Evolutionary conservation across 1,139 yeast species (phyloP).

Genomic region (Diutina sp.): DNA sequence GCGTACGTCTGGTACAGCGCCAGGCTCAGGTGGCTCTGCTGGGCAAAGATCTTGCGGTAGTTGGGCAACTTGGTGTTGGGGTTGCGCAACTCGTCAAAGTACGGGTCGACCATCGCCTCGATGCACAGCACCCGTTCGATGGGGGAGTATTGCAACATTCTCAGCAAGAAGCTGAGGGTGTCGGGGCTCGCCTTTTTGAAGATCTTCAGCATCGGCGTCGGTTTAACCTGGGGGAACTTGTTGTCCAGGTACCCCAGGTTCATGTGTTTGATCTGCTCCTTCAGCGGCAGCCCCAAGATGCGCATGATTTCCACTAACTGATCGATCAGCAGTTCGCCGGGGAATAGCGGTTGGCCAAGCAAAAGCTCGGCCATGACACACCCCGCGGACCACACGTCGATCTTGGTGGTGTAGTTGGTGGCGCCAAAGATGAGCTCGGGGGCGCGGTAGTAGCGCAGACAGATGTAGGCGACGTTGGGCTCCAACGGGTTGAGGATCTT

Average conservation of each 20-base stretch:
- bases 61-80: slow-evolving; percentile 42
- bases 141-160: slow-evolving; percentile 68
- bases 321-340: slow-evolving; percentile 96
- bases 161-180: slow-evolving; percentile 48
- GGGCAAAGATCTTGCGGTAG: slow-evolving; percentile 33
- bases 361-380: slow-evolving; percentile 96
- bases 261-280: slow-evolving; percentile 89
- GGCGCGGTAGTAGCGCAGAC: slow-evolving; percentile 93
- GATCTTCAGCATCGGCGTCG: slow-evolving; percentile 78
- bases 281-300: slow-evolving; percentile 88
- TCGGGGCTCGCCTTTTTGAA: slow-evolving; percentile 56
- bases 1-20: slow-evolving; percentile 27
- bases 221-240: slow-evolving; percentile 90
- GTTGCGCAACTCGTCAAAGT: slow-evolving; percentile 64
- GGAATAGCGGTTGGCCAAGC: slow-evolving; percentile 91
- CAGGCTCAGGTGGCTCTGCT: slow-evolving; percentile 18
- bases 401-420: slow-evolving; percentile 88
- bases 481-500: slow-evolving; percentile 80
- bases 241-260: slow-evolving; percentile 97
- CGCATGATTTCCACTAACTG: slow-evolving; percentile 95
- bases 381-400: slow-evolving; percentile 96
- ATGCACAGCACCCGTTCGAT: slow-evolving; percentile 55
- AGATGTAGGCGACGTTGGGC: slow-evolving; percentile 91
- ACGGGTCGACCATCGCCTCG: slow-evolving; percentile 55
- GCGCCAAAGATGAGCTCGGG: slow-evolving; percentile 90